phyloP scores from a whole-genome alignment of 1,284 basidiomycete species.

The Hemileia vastatrix region DNA sequence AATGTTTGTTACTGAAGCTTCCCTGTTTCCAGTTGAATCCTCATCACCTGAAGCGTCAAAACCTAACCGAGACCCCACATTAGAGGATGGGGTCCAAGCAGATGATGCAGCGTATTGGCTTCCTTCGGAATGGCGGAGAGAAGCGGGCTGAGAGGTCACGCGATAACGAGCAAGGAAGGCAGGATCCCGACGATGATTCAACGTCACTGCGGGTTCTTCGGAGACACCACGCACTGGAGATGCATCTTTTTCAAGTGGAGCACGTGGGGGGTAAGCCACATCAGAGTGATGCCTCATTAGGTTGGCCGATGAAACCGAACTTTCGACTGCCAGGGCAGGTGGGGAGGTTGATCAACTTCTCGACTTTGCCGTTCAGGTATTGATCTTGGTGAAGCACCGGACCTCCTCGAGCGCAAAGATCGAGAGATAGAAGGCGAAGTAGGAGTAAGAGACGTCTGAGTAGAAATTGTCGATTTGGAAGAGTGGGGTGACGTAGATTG shows the following conservation, averaged over 20 bases:
- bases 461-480: too few species aligned
- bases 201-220: too few species aligned
- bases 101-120: conserved; percentile 23
- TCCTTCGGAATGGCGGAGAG: conserved; percentile 17
- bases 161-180: conserved; percentile 8
- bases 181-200: conserved; percentile 9
- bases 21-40: too few species aligned
- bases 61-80: conserved; percentile 9
- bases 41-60: not conserved
- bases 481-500: too few species aligned
- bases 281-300: not conserved
- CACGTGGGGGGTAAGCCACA: not conserved
- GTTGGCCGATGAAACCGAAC: not conserved
- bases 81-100: conserved; percentile 17
- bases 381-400: conserved; percentile 14
- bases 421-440: too few species aligned
- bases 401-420: conserved; percentile 8
- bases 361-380: conserved; percentile 13
- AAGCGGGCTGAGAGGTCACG: conserved; percentile 7
- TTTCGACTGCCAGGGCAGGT: conserved; percentile 6
- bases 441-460: too few species aligned
- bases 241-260: too few species aligned
- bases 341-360: conserved; percentile 20
- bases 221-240: too few species aligned
- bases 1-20: too few species aligned